A percentile compares a stretch with the other conserved stretches of the same genome.
phyloP scores from a whole-genome alignment of 2,329 filamentous ascomycete species.

The Lasiodiplodia hormozganensis region DNA sequence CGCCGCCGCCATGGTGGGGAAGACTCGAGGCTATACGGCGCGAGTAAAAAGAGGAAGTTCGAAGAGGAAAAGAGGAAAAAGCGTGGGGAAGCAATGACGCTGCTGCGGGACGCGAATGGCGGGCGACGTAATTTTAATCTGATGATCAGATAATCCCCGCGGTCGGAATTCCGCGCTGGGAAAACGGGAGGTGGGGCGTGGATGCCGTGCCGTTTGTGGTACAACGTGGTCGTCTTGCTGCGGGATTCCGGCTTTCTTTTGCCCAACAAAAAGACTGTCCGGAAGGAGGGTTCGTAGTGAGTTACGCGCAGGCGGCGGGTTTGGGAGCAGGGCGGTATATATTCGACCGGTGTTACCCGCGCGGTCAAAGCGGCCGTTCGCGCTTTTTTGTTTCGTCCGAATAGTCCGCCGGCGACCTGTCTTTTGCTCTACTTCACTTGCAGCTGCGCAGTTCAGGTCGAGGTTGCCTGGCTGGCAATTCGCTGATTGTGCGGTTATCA shows the following conservation, averaged over 20 bases:
- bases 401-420: background rate
- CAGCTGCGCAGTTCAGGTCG: background rate
- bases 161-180: constrained; percentile 1
- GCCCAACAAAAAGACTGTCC: background rate
- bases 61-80: background rate
- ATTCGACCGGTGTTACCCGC: background rate
- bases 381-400: constrained; percentile 3
- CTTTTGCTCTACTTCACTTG: too few species aligned
- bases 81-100: constrained; percentile 41
- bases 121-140: constrained; percentile 16
- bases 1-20: constrained; percentile 40
- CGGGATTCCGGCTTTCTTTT: background rate
- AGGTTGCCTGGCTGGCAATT: background rate
- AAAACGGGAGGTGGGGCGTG: background rate
- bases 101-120: constrained; percentile 33
- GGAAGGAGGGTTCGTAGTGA: background rate
- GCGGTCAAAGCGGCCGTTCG: background rate
- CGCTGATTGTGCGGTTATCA: background rate
- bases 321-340: background rate
- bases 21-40: constrained; percentile 32
- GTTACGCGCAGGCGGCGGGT: background rate
- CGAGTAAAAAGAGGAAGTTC: background rate
- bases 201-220: background rate
- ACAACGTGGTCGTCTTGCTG: background rate
- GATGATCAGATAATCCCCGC: constrained; percentile 26